Percentiles rank a stretch among this genome's conserved stretches.
phyloP scores from a whole-genome alignment of 23 red algal species.

The Agarophyton chilense region DNA sequence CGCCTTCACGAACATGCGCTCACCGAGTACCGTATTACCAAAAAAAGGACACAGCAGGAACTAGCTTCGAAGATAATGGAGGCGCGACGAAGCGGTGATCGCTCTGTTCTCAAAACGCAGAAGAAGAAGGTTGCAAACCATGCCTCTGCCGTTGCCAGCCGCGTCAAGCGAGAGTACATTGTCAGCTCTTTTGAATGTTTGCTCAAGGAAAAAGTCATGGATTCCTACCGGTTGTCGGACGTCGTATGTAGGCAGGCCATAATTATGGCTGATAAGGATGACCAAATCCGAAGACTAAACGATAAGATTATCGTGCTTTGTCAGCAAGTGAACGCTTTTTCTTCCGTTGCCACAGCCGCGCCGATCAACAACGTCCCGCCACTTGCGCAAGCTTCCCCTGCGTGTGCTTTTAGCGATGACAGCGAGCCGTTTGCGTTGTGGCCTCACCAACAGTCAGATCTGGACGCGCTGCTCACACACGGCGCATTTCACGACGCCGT shows the following conservation, averaged over 20 bases:
- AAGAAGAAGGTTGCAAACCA: slow-evolving; percentile 56
- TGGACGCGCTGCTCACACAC: neutral
- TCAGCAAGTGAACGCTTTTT: neutral
- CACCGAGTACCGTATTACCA: slow-evolving; percentile 32
- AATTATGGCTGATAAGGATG: neutral
- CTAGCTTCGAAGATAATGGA: neutral
- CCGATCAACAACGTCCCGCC: neutral
- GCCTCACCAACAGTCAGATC: neutral
- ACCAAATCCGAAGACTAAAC: neutral
- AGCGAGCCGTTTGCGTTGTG: neutral
- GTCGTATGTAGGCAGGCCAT: neutral
- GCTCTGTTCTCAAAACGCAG: neutral
- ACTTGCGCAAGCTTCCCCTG: too few species aligned
- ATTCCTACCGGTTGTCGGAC: neutral
- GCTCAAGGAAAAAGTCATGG: neutral
- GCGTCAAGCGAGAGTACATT: slow-evolving; percentile 39
- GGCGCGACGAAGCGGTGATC: slow-evolving; percentile 5
- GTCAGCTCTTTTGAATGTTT: neutral
- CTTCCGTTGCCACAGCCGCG: neutral
- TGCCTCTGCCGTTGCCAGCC: slow-evolving; percentile 31
- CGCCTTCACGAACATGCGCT: slow-evolving; percentile 23
- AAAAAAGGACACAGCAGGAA: slow-evolving; percentile 42
- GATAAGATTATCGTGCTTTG: neutral
- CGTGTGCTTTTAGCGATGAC: neutral
- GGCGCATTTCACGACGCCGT: neutral